Evolutionary conservation across 2,329 filamentous ascomycete genomes (phyloP).

Genomic region (Tolypocladium pustulatum): DNA sequence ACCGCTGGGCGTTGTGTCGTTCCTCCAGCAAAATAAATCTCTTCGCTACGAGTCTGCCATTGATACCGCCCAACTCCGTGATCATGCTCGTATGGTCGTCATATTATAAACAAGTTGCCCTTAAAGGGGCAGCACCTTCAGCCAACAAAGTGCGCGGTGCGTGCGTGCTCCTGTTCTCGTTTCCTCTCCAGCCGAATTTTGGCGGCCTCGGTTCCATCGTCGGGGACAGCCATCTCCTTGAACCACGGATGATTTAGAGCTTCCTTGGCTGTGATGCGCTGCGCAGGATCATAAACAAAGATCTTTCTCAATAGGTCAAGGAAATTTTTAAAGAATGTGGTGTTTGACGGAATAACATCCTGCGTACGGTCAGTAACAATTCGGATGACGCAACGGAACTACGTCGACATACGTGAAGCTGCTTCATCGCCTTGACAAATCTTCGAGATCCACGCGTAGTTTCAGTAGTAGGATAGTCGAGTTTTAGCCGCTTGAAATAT

Average conservation of each 20-base stretch:
- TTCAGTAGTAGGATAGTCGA: slow-evolving; percentile 55
- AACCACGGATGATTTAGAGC: slow-evolving; percentile 60
- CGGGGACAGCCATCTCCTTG: slow-evolving; percentile 49
- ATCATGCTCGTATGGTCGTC: slow-evolving; percentile 22
- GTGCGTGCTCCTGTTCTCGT: slow-evolving; percentile 27
- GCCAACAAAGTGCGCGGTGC: slow-evolving; percentile 12
- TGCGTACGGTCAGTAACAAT: slow-evolving; percentile 35
- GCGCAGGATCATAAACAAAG: slow-evolving; percentile 56
- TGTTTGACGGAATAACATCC: slow-evolving; percentile 55
- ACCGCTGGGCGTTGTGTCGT: background rate
- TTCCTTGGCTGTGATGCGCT: slow-evolving; percentile 56
- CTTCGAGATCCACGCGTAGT: slow-evolving; percentile 54
- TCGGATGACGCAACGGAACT: background rate
- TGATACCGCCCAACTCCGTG: slow-evolving; percentile 14
- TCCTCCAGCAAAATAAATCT: background rate
- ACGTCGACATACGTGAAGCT: slow-evolving; percentile 40
- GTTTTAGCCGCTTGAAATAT: slow-evolving; percentile 55
- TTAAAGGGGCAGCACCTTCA: slow-evolving; percentile 11
- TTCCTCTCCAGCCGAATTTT: slow-evolving; percentile 49
- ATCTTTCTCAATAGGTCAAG: slow-evolving; percentile 55
- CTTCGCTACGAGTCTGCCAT: slow-evolving; percentile 6
- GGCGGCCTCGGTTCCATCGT: slow-evolving; percentile 58
- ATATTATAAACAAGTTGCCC: slow-evolving; percentile 3
- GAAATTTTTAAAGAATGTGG: slow-evolving; percentile 50
- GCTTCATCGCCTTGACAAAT: slow-evolving; percentile 66